Conservation (phyloP, 495 filamentous ascomycete genomes). For the Trichoderma reesei region DNA sequence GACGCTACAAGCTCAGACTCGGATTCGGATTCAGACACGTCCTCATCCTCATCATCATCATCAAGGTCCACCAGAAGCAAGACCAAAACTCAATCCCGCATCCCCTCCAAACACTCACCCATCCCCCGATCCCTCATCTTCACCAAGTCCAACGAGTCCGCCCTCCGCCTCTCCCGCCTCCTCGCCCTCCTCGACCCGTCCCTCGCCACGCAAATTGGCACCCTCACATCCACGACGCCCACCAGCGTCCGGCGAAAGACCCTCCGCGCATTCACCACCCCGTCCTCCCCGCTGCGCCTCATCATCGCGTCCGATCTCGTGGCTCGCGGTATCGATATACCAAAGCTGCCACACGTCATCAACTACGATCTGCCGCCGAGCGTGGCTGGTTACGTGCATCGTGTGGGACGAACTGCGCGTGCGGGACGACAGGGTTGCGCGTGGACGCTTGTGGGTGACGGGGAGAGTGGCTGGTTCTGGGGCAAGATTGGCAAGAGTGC, state of each 20-base stretch:
- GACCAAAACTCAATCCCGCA: neutral
- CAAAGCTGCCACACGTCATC: constrained; percentile 68
- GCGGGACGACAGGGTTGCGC: constrained; percentile 68
- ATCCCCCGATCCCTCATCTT: constrained; percentile 59
- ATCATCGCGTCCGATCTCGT: constrained; percentile 88
- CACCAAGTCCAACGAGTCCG: constrained; percentile 76
- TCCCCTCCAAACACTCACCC: neutral
- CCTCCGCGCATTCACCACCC: constrained; percentile 50
- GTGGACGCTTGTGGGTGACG: constrained; percentile 69
- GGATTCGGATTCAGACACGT: constrained; percentile 16
- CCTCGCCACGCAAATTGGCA: constrained; percentile 47
- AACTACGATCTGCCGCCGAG: constrained; percentile 89
- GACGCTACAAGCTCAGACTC: constrained; percentile 15
- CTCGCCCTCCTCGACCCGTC: constrained; percentile 57
- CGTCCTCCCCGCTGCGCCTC: constrained; percentile 47
- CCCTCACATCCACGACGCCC: constrained; percentile 64
- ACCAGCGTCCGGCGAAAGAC: constrained; percentile 50
- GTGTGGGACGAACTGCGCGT: constrained; percentile 83
- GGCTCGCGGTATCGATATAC: constrained; percentile 83
- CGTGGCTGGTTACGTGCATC: constrained; percentile 78
- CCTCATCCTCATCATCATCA: constrained; percentile 14
- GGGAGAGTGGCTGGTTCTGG: constrained; percentile 82
- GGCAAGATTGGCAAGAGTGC: constrained; percentile 52
- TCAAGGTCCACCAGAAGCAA: constrained; percentile 2
- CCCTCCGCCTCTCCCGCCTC: constrained; percentile 68